Conservation (phyloP, 306 rosid species). For the Ammopiptanthus mongolicus region DNA sequence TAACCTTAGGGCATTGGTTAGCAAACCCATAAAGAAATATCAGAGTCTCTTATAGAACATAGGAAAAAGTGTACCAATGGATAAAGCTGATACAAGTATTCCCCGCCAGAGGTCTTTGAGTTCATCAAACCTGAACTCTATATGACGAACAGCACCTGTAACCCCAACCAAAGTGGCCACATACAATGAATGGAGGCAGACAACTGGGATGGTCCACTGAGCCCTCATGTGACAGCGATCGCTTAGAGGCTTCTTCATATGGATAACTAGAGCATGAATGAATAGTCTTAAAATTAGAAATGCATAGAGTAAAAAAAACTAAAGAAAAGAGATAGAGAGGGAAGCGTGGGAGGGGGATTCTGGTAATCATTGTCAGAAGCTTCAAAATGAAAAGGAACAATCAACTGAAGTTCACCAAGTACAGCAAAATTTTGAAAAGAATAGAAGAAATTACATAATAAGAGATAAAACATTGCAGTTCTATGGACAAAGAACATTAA, state of each 20-base stretch:
- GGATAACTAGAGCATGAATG: constrained; percentile 54
- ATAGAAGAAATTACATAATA: background rate
- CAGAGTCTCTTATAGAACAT: constrained; percentile 7
- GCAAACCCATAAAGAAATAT: constrained; percentile 7
- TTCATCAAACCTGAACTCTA: constrained; percentile 95
- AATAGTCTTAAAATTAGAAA: constrained; percentile 27
- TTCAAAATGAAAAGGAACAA: constrained; percentile 1
- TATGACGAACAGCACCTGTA: constrained; percentile 72
- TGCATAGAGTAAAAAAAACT: background rate
- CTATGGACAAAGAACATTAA: background rate
- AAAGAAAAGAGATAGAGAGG: background rate
- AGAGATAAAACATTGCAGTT: constrained; percentile 4
- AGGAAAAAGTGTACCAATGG: constrained; percentile 64
- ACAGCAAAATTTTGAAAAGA: background rate
- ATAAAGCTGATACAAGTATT: constrained; percentile 60
- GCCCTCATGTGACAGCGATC: constrained; percentile 69
- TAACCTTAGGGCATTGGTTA: background rate
- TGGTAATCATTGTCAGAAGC: background rate
- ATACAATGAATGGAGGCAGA: constrained; percentile 60
- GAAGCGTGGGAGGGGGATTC: background rate
- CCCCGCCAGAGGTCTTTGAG: constrained; percentile 94
- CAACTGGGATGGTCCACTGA: constrained; percentile 64
- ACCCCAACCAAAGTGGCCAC: constrained; percentile 67
- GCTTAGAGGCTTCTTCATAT: constrained; percentile 60
- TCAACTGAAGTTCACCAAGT: background rate